These are phyloP conservation scores for Symbiodinium pilosum DNA, from an alignment of 73 alveolate species.

Conservation along the genomic window DNA sequence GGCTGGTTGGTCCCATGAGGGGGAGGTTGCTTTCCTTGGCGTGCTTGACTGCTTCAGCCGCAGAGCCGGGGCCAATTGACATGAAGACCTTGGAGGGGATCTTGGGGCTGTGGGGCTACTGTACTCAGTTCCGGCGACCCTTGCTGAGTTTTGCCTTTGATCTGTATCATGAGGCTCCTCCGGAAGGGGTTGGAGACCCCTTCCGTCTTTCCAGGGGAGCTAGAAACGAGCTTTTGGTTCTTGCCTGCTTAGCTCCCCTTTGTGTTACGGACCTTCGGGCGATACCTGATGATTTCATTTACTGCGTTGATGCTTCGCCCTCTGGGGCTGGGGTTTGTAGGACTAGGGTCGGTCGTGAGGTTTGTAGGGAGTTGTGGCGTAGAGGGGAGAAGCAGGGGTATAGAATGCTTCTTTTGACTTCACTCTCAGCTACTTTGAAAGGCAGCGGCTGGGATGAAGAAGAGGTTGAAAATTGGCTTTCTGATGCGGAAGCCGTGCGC, in stretches of 20 bases:
- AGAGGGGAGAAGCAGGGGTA: conserved; percentile 34
- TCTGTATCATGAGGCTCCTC: background rate
- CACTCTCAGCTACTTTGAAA: background rate
- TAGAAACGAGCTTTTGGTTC: background rate
- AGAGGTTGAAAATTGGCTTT: background rate
- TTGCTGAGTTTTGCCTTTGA: background rate
- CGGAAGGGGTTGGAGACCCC: background rate
- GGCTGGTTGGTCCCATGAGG: background rate
- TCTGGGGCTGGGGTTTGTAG: conserved; percentile 13
- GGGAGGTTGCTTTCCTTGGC: background rate
- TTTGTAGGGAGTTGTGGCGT: conserved; percentile 5
- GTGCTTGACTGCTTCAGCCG: background rate
- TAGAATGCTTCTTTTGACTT: background rate
- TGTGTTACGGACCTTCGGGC: background rate
- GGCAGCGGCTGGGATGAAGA: conserved; percentile 40
- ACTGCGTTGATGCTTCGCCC: conserved; percentile 26
- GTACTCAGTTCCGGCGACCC: background rate
- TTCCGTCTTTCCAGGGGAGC: background rate
- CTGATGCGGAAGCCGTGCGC: background rate
- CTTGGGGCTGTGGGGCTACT: background rate
- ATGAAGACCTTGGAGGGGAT: background rate
- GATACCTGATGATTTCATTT: background rate
- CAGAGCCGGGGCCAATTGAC: background rate
- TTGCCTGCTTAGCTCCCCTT: background rate
- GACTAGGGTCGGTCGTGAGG: background rate